A percentile compares a stretch with the other conserved stretches of the same genome.
Evolutionary conservation across 805 yeast genomes (phyloP).

Genomic region (Starmerella powellii): DNA sequence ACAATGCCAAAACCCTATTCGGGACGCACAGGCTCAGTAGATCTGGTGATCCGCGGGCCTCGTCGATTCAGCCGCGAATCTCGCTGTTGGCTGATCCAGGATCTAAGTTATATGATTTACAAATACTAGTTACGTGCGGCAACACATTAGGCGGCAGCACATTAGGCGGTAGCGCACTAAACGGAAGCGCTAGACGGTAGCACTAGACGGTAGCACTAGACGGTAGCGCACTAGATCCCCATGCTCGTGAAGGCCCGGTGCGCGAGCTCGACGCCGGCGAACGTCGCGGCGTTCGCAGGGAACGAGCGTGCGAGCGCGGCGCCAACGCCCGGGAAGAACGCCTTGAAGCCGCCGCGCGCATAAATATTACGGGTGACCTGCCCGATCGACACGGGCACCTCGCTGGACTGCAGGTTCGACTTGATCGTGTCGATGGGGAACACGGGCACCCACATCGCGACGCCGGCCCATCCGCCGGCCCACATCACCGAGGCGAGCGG

Average conservation of each 20-base stretch:
- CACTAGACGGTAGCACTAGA: too few species aligned
- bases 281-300: conserved; percentile 99
- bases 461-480: conserved; percentile 95
- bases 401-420: conserved; percentile 62
- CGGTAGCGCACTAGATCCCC: too few species aligned
- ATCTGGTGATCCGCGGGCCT: too few species aligned
- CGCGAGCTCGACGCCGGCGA: conserved; percentile 86
- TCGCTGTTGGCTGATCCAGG: too few species aligned
- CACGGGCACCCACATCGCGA: conserved; percentile 91
- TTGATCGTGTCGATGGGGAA: conserved; percentile 95
- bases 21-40: too few species aligned
- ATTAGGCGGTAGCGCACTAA: too few species aligned
- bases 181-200: too few species aligned
- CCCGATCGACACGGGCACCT: conserved; percentile 39
- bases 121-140: too few species aligned
- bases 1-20: background rate
- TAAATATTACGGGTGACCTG: conserved; percentile 62
- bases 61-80: too few species aligned
- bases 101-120: too few species aligned
- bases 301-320: conserved; percentile 89
- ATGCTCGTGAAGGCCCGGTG: conserved; percentile 26
- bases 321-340: conserved; percentile 95
- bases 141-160: too few species aligned
- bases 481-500: conserved; percentile 61
- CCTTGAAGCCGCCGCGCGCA: conserved; percentile 66